These are phyloP conservation scores for Populus tremula DNA, from an alignment of 345 rosid genomes.

Conservation along the genomic window DNA sequence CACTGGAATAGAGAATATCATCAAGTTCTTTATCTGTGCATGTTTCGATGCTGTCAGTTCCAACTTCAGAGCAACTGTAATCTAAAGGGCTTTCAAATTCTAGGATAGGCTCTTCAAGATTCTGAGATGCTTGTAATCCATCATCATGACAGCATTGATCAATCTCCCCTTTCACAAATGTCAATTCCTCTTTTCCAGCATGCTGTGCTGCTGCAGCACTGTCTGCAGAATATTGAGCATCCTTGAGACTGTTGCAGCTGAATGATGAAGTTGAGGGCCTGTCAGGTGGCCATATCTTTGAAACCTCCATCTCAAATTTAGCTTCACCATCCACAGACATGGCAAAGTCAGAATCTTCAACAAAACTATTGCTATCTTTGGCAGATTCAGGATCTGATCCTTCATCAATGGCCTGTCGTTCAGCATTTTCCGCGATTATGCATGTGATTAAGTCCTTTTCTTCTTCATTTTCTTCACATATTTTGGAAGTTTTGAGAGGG, in stretches of 20 bases:
- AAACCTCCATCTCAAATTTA: constrained; percentile 20
- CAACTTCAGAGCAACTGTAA: constrained; percentile 31
- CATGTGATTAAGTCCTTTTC: constrained; percentile 6
- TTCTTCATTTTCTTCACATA: constrained; percentile 15
- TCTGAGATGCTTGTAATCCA: constrained; percentile 19
- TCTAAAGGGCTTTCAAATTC: constrained; percentile 24
- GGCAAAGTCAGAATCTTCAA: constrained; percentile 29
- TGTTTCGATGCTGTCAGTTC: constrained; percentile 35
- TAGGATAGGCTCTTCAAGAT: constrained; percentile 27
- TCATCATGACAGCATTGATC: constrained; percentile 10
- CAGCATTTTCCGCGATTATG: constrained; percentile 13
- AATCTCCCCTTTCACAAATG: constrained; percentile 7
- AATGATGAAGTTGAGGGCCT: constrained; percentile 26
- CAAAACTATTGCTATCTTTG: constrained; percentile 48
- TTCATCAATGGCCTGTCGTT: constrained; percentile 6
- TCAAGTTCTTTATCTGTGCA: constrained; percentile 46
- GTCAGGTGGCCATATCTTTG: constrained; percentile 7
- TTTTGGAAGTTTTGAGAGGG: constrained; percentile 12
- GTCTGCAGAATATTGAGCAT: constrained; percentile 13
- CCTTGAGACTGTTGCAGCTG: constrained; percentile 18
- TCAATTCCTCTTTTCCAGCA: constrained; percentile 17
- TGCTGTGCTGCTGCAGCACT: neutral
- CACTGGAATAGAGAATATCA: constrained; percentile 31
- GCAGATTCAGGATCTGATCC: constrained; percentile 38
- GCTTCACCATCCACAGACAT: constrained; percentile 19